Evolutionary conservation across 176 grass and related monocot species (phyloP).

Genomic region (Hyparrhenia diplandra): DNA sequence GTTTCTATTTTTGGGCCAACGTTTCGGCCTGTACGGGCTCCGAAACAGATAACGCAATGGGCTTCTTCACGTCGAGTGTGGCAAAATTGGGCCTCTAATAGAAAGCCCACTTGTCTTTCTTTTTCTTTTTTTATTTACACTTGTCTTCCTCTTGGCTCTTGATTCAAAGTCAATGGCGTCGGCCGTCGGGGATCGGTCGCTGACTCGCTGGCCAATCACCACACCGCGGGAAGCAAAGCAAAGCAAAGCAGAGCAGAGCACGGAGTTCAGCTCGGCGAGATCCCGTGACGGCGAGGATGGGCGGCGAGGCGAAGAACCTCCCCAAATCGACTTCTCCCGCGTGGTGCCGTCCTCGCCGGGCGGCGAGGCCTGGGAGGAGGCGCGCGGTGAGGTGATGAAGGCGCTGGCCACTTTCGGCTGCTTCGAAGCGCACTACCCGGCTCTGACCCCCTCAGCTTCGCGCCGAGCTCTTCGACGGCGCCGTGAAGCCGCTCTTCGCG

Average conservation of each 20-base stretch:
- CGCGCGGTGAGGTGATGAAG: slow-evolving; percentile 30
- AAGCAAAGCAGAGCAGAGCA: background rate
- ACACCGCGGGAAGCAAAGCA: background rate
- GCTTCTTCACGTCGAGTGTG: background rate
- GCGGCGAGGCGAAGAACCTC: background rate
- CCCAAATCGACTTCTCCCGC: slow-evolving; percentile 27
- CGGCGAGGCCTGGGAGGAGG: background rate
- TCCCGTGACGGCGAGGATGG: background rate
- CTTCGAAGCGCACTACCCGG: slow-evolving; percentile 57
- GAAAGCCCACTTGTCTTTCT: background rate
- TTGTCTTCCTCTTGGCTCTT: too few relatives aligned
- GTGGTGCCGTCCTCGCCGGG: background rate
- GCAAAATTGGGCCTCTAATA: background rate
- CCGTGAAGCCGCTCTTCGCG: slow-evolving; percentile 48
- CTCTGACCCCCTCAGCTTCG: slow-evolving; percentile 20
- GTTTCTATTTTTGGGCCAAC: too few relatives aligned
- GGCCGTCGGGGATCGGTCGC: too few relatives aligned
- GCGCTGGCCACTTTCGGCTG: slow-evolving; percentile 48
- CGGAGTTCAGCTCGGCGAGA: background rate
- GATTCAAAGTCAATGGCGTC: background rate
- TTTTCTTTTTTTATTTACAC: too few relatives aligned
- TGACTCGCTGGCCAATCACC: background rate
- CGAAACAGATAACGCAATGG: too few relatives aligned
- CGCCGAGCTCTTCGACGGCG: slow-evolving; percentile 37
- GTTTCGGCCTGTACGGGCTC: too few relatives aligned